phyloP scores from a whole-genome alignment of 1,284 basidiomycete genomes.

The Nidula niveotomentosa region DNA sequence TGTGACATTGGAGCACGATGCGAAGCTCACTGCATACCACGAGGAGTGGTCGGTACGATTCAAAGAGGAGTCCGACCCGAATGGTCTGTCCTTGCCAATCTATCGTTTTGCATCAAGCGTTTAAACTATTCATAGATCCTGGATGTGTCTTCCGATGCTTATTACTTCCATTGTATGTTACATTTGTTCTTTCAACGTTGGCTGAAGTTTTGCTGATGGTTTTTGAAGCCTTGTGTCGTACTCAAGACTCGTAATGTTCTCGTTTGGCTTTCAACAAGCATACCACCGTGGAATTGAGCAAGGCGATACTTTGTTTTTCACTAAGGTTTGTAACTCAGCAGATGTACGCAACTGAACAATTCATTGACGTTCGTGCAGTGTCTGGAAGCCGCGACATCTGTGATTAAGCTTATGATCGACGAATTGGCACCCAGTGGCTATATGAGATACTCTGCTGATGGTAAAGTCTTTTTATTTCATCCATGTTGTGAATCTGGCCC shows the following conservation, averaged over 20 bases:
- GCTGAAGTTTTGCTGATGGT: constrained; percentile 13
- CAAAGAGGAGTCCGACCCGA: constrained; percentile 50
- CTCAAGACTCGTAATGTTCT: constrained; percentile 82
- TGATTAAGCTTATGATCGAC: constrained; percentile 67
- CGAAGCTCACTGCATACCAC: constrained; percentile 52
- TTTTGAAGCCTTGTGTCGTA: constrained; percentile 64
- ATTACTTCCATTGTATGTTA: constrained; percentile 71
- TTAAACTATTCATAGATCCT: constrained; percentile 40
- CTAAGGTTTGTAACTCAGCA: constrained; percentile 45
- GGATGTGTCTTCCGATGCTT: constrained; percentile 64
- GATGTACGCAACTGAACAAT: background rate
- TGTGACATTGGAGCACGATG: constrained; percentile 63
- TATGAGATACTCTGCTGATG: constrained; percentile 82
- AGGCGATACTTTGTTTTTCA: constrained; percentile 66
- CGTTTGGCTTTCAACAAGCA: constrained; percentile 83
- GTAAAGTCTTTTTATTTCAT: constrained; percentile 29
- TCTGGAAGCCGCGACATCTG: constrained; percentile 66
- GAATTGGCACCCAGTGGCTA: constrained; percentile 70
- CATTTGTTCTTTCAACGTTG: background rate
- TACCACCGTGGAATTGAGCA: constrained; percentile 67
- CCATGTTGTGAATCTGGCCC: background rate
- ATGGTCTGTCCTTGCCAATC: constrained; percentile 32
- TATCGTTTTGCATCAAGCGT: background rate
- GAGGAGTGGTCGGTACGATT: constrained; percentile 66
- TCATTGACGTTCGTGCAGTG: constrained; percentile 41